Percentiles rank a stretch among this genome's conserved stretches.
Conservation (phyloP, 176 grass and related monocot species). For the Carex kokanica region DNA sequence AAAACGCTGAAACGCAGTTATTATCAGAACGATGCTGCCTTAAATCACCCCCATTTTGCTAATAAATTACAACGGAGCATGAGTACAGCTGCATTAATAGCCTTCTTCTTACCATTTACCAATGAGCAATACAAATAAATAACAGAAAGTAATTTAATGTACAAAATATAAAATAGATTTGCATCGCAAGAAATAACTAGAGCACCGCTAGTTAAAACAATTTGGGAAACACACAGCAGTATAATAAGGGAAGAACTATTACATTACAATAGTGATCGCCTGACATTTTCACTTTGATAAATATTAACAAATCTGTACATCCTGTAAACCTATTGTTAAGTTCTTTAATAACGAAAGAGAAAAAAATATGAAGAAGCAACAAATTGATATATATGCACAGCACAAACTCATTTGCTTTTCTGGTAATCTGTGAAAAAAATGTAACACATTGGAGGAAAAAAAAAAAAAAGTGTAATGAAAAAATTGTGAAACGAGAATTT, state of each 20-base stretch:
- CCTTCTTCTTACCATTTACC: not conserved
- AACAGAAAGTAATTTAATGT: not conserved
- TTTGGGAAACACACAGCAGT: not conserved
- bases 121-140: not conserved
- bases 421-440: conserved; percentile 12
- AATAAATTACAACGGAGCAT: too few species aligned
- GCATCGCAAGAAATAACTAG: not conserved
- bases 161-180: not conserved
- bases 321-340: not conserved
- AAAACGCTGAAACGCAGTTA: too few species aligned
- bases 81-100: too few species aligned
- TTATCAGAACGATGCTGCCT: too few species aligned
- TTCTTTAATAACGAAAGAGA: not conserved
- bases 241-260: not conserved
- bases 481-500: too few species aligned
- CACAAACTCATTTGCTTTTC: conserved; percentile 25
- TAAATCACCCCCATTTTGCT: too few species aligned
- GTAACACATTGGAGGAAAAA: not conserved
- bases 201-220: too few species aligned
- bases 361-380: not conserved
- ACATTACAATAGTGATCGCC: not conserved
- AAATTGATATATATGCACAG: conserved; percentile 14
- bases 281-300: not conserved
- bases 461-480: too few species aligned
- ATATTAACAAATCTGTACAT: conserved; percentile 11